Percentiles rank a stretch among this genome's conserved stretches.
Evolutionary conservation across 2,329 filamentous ascomycete species (phyloP).

Genomic region (Neopestalotiopsis sp.): DNA sequence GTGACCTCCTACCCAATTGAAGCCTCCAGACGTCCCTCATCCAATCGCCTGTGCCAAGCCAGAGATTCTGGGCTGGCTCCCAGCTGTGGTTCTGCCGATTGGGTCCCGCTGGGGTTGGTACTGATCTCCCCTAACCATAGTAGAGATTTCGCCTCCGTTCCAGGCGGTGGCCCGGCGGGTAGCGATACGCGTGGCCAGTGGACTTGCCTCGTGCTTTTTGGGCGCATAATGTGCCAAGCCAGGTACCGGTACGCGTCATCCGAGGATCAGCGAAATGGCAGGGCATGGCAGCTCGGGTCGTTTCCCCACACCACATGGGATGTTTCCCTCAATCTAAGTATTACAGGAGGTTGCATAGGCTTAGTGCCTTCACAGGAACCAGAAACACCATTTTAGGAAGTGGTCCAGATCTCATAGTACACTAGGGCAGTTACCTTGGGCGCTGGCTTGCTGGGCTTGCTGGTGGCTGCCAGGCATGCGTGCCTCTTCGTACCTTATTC

Average conservation of each 20-base stretch:
- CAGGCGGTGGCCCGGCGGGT: not conserved
- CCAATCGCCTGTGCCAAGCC: not conserved
- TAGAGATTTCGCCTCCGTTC: not conserved
- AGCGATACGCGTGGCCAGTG: conserved; percentile 3
- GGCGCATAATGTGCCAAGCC: not conserved
- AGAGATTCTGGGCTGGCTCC: not conserved
- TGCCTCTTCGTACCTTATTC: too few relatives aligned
- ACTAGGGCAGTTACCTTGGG: not conserved
- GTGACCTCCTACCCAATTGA: not conserved
- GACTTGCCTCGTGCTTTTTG: not conserved
- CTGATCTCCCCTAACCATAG: not conserved
- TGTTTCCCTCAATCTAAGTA: conserved; percentile 20
- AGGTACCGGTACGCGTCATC: conserved; percentile 14
- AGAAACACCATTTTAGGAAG: conserved; percentile 19
- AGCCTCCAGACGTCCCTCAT: not conserved
- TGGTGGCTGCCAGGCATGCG: too few relatives aligned
- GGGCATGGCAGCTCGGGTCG: conserved; percentile 11
- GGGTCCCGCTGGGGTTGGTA: conserved; percentile 8
- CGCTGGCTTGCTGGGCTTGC: too few relatives aligned
- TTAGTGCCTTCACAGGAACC: not conserved
- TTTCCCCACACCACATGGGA: conserved; percentile 16
- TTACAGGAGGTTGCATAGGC: conserved; percentile 19
- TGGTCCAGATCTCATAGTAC: conserved; percentile 14
- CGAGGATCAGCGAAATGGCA: conserved; percentile 15
- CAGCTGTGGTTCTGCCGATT: conserved; percentile 12